Percentiles rank a stretch among this genome's conserved stretches.
Conservation (phyloP, 2,329 filamentous ascomycete genomes). For the Apiospora aurea region DNA sequence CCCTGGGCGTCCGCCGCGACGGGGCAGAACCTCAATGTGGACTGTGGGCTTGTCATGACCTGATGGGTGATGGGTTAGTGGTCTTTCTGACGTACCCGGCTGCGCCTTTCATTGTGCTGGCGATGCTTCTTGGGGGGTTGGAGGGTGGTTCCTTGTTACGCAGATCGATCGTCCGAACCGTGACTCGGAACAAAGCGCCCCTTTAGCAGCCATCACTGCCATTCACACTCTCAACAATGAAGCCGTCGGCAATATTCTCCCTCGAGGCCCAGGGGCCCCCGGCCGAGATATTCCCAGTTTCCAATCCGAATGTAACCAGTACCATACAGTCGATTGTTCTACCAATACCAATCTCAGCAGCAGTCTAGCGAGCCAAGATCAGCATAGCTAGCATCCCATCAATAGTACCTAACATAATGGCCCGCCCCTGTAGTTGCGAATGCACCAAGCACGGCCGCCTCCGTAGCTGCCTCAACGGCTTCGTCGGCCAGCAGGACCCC, state of each 20-base stretch:
- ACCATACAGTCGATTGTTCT: not conserved
- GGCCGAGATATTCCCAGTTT: too few species aligned
- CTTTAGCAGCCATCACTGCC: not conserved
- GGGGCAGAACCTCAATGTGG: conserved; percentile 26
- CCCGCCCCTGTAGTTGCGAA: not conserved
- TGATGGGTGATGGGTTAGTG: not conserved
- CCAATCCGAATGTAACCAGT: too few species aligned
- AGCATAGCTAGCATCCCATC: not conserved
- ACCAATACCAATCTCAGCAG: not conserved
- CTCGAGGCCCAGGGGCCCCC: not conserved
- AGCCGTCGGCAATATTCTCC: not conserved
- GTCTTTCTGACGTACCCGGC: not conserved
- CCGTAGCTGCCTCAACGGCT: not conserved
- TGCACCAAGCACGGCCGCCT: not conserved
- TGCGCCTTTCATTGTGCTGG: not conserved
- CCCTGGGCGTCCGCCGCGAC: conserved; percentile 24
- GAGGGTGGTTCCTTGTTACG: not conserved
- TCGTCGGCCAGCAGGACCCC: conserved; percentile 2
- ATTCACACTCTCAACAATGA: not conserved
- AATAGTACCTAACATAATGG: not conserved
- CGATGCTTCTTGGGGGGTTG: not conserved
- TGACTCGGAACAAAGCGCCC: not conserved
- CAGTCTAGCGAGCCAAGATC: not conserved
- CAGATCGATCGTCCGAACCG: not conserved
- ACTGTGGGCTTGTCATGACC: conserved; percentile 25